A percentile compares a stretch with the other conserved stretches of the same genome.
Evolutionary conservation across 1,284 basidiomycete species (phyloP).

Genomic region (Calocybe gambosa): DNA sequence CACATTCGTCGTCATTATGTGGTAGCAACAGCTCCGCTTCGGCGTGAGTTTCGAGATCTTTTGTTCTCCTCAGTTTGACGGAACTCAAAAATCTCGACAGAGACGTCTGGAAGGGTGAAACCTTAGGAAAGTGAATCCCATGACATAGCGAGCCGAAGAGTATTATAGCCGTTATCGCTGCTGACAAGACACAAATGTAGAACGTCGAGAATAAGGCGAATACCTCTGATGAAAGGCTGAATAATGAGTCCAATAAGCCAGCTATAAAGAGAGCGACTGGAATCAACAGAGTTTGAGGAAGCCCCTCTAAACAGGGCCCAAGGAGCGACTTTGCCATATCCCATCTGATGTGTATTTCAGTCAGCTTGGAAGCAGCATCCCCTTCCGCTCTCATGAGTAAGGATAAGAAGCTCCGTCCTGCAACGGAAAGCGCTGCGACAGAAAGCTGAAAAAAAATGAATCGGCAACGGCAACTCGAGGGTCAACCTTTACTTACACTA

Average conservation of each 20-base stretch:
- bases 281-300: not conserved
- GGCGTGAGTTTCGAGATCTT: not conserved
- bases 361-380: not conserved
- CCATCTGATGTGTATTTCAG: slow-evolving; percentile 1
- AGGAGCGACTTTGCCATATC: not conserved
- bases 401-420: not conserved
- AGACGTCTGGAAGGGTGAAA: slow-evolving; percentile 1
- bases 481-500: not conserved
- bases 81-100: not conserved
- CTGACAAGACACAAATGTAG: not conserved
- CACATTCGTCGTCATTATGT: not conserved
- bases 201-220: not conserved
- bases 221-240: not conserved
- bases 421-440: slow-evolving; percentile 1
- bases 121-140: not conserved
- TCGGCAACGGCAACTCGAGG: not conserved
- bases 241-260: not conserved
- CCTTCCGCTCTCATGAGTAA: slow-evolving; percentile 3
- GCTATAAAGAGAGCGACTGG: not conserved
- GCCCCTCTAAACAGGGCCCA: not conserved
- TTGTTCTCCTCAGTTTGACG: not conserved
- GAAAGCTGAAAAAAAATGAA: not conserved
- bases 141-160: not conserved
- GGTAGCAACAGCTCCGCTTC: not conserved
- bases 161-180: not conserved